A percentile compares a stretch with the other conserved stretches of the same genome.
Evolutionary conservation across 2,329 filamentous ascomycete genomes (phyloP).

Genomic region (Venturia aucupariae): DNA sequence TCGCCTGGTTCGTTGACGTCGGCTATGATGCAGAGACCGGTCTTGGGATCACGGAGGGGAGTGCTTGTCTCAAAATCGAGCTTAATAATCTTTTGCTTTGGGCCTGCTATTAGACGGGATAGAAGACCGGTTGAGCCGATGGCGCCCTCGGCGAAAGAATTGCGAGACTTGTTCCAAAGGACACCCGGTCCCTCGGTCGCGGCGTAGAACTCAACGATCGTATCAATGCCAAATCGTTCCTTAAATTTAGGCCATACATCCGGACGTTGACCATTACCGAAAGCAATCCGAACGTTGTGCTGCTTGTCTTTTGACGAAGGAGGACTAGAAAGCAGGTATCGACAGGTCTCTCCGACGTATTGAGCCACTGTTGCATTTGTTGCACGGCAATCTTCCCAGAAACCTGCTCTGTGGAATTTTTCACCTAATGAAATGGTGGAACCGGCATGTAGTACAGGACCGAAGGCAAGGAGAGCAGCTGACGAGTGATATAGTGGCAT

Average conservation of each 20-base stretch:
- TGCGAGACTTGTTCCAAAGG: conserved; percentile 63
- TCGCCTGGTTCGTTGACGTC: conserved; percentile 54
- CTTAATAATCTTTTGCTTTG: conserved; percentile 50
- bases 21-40: conserved; percentile 57
- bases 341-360: conserved; percentile 81
- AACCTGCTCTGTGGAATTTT: conserved; percentile 67
- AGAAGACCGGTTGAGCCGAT: conserved; percentile 65
- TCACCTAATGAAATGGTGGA: conserved; percentile 62
- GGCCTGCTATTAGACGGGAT: conserved; percentile 44
- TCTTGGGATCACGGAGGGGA: conserved; percentile 57
- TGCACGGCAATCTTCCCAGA: conserved; percentile 68
- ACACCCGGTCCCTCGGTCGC: conserved; percentile 48
- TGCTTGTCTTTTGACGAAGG: conserved; percentile 59
- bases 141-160: conserved; percentile 65
- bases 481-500: conserved; percentile 90
- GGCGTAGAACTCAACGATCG: conserved; percentile 30
- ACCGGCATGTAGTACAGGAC: conserved; percentile 49
- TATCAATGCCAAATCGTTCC: conserved; percentile 48
- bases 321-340: conserved; percentile 64
- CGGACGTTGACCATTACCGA: conserved; percentile 77
- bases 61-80: conserved; percentile 63
- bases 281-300: conserved; percentile 64
- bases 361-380: conserved; percentile 67
- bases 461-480: conserved; percentile 60
- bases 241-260: conserved; percentile 83